phyloP scores from a whole-genome alignment of 768 basidiomycete species.

The Boletus edulis region DNA sequence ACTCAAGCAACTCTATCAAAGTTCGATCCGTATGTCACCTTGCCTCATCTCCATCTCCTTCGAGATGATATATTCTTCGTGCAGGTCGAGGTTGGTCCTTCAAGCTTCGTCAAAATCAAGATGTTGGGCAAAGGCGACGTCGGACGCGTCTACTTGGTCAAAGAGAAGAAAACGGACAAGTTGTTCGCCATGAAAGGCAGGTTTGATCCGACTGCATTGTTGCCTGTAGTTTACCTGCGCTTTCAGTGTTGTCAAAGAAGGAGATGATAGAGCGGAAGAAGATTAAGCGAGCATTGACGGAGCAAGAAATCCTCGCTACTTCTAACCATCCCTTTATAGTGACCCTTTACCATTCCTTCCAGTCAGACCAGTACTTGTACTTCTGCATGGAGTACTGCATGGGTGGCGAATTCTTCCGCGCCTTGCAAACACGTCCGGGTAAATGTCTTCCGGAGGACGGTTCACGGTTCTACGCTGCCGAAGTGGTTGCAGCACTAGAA shows the following conservation, averaged over 20 bases:
- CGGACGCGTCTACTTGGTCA: slow-evolving; percentile 95
- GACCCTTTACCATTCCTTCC: slow-evolving; percentile 98
- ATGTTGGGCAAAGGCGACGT: slow-evolving; percentile 99
- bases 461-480: slow-evolving; percentile 96
- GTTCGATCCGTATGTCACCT: slow-evolving; percentile 66
- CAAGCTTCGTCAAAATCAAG: slow-evolving; percentile 95
- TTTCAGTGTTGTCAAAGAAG: slow-evolving; percentile 91
- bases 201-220: slow-evolving; percentile 20
- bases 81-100: slow-evolving; percentile 91
- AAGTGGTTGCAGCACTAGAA: slow-evolving; percentile 96
- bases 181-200: slow-evolving; percentile 99
- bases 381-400: slow-evolving; percentile 99
- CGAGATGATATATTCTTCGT: slow-evolving; percentile 1
- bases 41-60: background rate
- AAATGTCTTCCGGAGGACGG: slow-evolving; percentile 96
- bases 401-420: slow-evolving; percentile 98
- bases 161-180: slow-evolving; percentile 96
- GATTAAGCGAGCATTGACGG: slow-evolving; percentile 97
- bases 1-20: slow-evolving; percentile 98
- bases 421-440: slow-evolving; percentile 92
- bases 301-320: slow-evolving; percentile 98
- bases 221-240: slow-evolving; percentile 20
- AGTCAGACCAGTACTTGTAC: slow-evolving; percentile 96
- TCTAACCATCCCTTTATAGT: slow-evolving; percentile 99
- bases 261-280: slow-evolving; percentile 99